Percentiles rank a stretch among this genome's conserved stretches.
phyloP scores from a whole-genome alignment of 805 yeast genomes.

The Saturnispora galanensis region DNA sequence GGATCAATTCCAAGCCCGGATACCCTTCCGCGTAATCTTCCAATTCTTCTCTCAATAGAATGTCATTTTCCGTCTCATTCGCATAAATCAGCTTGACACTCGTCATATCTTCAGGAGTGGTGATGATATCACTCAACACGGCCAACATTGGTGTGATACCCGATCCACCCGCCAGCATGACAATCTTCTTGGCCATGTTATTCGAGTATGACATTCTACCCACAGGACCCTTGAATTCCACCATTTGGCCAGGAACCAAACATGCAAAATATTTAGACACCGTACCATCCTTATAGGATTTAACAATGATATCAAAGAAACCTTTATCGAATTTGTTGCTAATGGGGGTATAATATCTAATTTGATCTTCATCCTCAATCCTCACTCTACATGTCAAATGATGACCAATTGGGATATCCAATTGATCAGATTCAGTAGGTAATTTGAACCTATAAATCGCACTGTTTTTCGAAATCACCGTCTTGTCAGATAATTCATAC shows the following conservation, averaged over 20 bases:
- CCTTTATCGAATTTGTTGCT: constrained; percentile 63
- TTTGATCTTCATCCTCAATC: constrained; percentile 41
- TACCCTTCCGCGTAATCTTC: constrained; percentile 58
- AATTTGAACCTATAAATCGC: constrained; percentile 70
- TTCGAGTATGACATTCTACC: constrained; percentile 54
- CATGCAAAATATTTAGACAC: constrained; percentile 61
- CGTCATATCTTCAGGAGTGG: constrained; percentile 58
- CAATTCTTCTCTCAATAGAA: constrained; percentile 58
- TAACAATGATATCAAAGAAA: constrained; percentile 65
- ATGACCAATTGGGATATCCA: constrained; percentile 66
- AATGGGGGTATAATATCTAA: constrained; percentile 70
- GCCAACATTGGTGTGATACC: constrained; percentile 89
- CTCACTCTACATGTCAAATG: constrained; percentile 50
- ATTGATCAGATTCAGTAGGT: constrained; percentile 46
- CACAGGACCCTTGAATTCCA: constrained; percentile 70
- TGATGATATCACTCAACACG: constrained; percentile 59
- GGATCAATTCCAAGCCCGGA: constrained; percentile 52
- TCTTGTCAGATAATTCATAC: constrained; percentile 64
- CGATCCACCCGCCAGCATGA: constrained; percentile 75
- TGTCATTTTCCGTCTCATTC: constrained; percentile 69
- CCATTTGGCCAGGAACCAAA: constrained; percentile 53
- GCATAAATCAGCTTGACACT: constrained; percentile 56
- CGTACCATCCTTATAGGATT: constrained; percentile 62
- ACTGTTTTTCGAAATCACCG: constrained; percentile 57
- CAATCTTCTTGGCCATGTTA: constrained; percentile 54